A percentile compares a stretch with the other conserved stretches of the same genome.
Evolutionary conservation across 2,329 filamentous ascomycete species (phyloP).

Genomic region (Septoria linicola): DNA sequence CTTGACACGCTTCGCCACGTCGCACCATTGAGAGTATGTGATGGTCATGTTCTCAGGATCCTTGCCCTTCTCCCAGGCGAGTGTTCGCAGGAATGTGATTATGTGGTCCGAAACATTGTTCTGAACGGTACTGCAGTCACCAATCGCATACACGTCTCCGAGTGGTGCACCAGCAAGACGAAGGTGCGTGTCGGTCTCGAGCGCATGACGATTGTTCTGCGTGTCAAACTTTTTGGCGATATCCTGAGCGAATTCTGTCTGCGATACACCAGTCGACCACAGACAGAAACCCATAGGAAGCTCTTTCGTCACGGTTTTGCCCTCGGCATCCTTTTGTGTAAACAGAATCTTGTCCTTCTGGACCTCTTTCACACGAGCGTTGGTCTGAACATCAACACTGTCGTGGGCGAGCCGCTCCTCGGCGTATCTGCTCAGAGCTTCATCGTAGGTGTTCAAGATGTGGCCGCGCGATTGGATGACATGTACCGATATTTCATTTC

Average conservation of each 20-base stretch:
- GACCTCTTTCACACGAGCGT: slow-evolving; percentile 90
- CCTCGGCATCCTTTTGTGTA: slow-evolving; percentile 73
- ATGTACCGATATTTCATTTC: slow-evolving; percentile 97
- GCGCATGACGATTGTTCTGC: slow-evolving; percentile 85
- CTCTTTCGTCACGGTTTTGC: slow-evolving; percentile 79
- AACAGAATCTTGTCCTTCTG: slow-evolving; percentile 81
- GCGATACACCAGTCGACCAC: slow-evolving; percentile 94
- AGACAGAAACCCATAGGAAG: slow-evolving; percentile 94
- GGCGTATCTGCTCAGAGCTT: slow-evolving; percentile 86
- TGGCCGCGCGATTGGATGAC: slow-evolving; percentile 92
- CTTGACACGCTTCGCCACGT: slow-evolving; percentile 78
- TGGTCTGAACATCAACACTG: slow-evolving; percentile 86
- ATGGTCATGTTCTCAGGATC: slow-evolving; percentile 87
- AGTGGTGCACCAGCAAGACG: slow-evolving; percentile 84
- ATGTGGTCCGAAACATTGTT: slow-evolving; percentile 95
- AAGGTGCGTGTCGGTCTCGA: slow-evolving; percentile 92
- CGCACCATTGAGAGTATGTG: slow-evolving; percentile 83
- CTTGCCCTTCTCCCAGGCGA: slow-evolving; percentile 88
- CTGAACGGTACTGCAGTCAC: slow-evolving; percentile 93
- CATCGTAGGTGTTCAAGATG: slow-evolving; percentile 97
- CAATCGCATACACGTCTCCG: slow-evolving; percentile 93
- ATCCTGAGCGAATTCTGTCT: slow-evolving; percentile 74
- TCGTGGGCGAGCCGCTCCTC: slow-evolving; percentile 90
- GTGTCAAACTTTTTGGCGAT: slow-evolving; percentile 72
- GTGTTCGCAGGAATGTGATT: slow-evolving; percentile 79